Evolutionary conservation across 2,329 filamentous ascomycete species (phyloP).

Genomic region (Xylaria polymorpha): DNA sequence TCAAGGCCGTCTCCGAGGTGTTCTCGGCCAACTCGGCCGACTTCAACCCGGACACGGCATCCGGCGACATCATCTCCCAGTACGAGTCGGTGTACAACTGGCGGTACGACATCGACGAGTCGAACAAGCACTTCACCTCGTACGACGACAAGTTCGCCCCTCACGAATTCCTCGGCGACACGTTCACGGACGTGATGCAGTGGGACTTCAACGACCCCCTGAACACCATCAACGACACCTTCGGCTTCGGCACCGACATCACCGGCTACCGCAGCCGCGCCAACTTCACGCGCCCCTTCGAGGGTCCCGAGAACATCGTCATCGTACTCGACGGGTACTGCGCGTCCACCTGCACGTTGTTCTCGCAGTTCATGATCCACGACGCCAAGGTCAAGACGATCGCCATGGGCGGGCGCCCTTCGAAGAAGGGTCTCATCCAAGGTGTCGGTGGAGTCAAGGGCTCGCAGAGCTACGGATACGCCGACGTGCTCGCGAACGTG

Average conservation of each 20-base stretch:
- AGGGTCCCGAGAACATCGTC: constrained; percentile 65
- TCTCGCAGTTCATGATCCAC: constrained; percentile 64
- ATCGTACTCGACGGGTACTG: constrained; percentile 70
- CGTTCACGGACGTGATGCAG: constrained; percentile 65
- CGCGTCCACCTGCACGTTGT: constrained; percentile 68
- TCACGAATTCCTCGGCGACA: constrained; percentile 58
- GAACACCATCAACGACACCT: constrained; percentile 55
- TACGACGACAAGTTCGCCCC: constrained; percentile 59
- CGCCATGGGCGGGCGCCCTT: constrained; percentile 62
- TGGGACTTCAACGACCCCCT: constrained; percentile 61
- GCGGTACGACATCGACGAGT: constrained; percentile 61
- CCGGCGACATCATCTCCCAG: constrained; percentile 51
- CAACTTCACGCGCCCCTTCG: constrained; percentile 65
- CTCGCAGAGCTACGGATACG: constrained; percentile 54
- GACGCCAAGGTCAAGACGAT: constrained; percentile 66
- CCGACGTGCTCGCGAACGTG: constrained; percentile 47
- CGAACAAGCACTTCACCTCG: constrained; percentile 62
- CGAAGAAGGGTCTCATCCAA: constrained; percentile 61
- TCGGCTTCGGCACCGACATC: constrained; percentile 59
- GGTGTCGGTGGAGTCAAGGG: constrained; percentile 67
- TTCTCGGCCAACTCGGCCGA: constrained; percentile 46
- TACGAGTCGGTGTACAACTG: constrained; percentile 65
- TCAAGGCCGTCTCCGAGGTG: constrained; percentile 50
- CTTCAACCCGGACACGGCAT: constrained; percentile 46
- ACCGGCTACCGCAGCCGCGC: constrained; percentile 61